Evolutionary conservation across 2,329 filamentous ascomycete genomes (phyloP), one percentile per base, ranked within the genome.

Genomic region (Cadophora sp.): DNA sequence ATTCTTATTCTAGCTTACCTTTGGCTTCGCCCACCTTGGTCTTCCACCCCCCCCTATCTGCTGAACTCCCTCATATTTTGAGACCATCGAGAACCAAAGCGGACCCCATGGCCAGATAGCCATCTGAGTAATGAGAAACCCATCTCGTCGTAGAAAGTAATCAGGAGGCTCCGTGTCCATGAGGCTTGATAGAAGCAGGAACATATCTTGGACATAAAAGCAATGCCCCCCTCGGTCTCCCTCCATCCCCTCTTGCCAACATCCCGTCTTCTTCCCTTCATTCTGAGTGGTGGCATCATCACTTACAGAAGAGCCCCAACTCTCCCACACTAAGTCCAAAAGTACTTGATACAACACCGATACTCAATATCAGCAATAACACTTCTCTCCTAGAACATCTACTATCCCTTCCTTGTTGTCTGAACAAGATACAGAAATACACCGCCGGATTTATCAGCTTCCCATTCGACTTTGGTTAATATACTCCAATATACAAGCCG

Each of bases 21-120:
- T 62, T 50, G 59, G 51, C 59, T 36, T 11, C 13, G n/a, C n/a
- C 13, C 53, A 22, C 9, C 53, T 56, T 56, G 53, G n/a, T 56
- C 30, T 41, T 56, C 53, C 53, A 56, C 33, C 30, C 53, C 27
- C 53, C 53, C 53, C 41, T 56, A 39, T 62, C 59, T 60, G 41
- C 41, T 48, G 27, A 41, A 56, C 7, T 56, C 6, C 53, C 30
- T 60, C 58, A 33, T 33, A 14, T 60, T 60, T 47, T 47, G 59
- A 62, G 47, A 62, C 59, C 47, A 11, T 45, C 18, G 56, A 50
- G 9, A 4, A 11, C 53, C 30, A 39, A 56, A 51, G 27, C 27
- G 33, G 59, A 45, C 48, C 60, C 60, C 60, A 62, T 62, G 60
- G 60, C 48, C 60, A 22, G 43, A 36, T 62, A 39, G 47, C 33